These are phyloP conservation scores for Boechera divaricarpa DNA, from an alignment of 345 rosid species.

Conservation along the genomic window DNA sequence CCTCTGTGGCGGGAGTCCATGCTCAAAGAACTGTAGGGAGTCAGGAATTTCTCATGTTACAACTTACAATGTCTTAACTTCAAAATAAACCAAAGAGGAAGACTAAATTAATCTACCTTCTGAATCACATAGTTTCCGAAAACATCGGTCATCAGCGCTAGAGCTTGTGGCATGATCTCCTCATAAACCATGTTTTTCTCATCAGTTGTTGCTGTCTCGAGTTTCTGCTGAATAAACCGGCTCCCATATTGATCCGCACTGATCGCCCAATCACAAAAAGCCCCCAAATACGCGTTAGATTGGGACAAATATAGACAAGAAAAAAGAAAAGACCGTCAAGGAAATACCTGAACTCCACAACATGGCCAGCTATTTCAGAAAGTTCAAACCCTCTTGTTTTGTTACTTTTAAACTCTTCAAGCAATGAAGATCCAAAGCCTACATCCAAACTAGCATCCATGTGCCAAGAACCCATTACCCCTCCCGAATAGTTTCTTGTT, in stretches of 20 bases:
- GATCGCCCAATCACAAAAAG: slow-evolving; percentile 24
- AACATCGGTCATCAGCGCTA: slow-evolving; percentile 90
- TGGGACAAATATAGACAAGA: background rate
- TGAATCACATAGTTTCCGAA: slow-evolving; percentile 97
- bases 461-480: slow-evolving; percentile 64
- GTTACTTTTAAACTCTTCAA: slow-evolving; percentile 78
- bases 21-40: slow-evolving; percentile 85
- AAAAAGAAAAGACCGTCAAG: background rate
- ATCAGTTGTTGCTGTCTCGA: slow-evolving; percentile 83
- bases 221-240: slow-evolving; percentile 96
- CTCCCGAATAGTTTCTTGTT: slow-evolving; percentile 60
- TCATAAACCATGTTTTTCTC: slow-evolving; percentile 88
- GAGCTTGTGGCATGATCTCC: slow-evolving; percentile 88
- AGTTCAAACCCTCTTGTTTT: slow-evolving; percentile 72
- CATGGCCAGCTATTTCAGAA: slow-evolving; percentile 72
- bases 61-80: background rate
- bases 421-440: slow-evolving; percentile 63
- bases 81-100: background rate
- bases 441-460: slow-evolving; percentile 60
- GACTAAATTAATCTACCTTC: slow-evolving; percentile 56
- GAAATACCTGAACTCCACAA: slow-evolving; percentile 74
- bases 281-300: background rate
- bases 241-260: slow-evolving; percentile 97
- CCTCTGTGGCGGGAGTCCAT: slow-evolving; percentile 82
- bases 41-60: background rate